A percentile compares a stretch with the other conserved stretches of the same genome.
Conservation (phyloP, 129 eudicot species). For the Saposhnikovia divaricata region DNA sequence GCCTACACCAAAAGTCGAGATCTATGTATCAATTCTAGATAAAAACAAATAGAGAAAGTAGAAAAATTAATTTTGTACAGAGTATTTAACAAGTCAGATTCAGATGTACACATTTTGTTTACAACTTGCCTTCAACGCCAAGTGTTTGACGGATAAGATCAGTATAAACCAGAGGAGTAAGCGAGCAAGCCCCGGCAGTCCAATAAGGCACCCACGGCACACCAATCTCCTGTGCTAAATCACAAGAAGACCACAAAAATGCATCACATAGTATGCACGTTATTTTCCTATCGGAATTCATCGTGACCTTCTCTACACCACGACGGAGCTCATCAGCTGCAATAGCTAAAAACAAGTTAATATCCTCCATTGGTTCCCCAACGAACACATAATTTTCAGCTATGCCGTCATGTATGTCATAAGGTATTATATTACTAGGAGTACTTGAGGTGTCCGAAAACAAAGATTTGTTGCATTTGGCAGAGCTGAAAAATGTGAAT, state of each 20-base stretch:
- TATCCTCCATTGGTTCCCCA: slow-evolving; percentile 35
- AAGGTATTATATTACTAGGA: slow-evolving; percentile 23
- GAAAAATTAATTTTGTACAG: no score
- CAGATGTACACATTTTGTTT: not conserved
- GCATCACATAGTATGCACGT: slow-evolving; percentile 52
- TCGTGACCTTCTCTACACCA: slow-evolving; percentile 36
- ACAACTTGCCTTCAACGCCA: not conserved
- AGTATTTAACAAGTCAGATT: no score
- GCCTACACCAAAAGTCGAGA: slow-evolving; percentile 2
- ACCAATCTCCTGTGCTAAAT: slow-evolving; percentile 41
- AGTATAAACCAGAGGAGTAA: slow-evolving; percentile 40
- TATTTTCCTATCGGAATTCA: slow-evolving; percentile 28
- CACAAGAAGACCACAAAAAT: slow-evolving; percentile 47
- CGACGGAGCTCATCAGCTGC: slow-evolving; percentile 38
- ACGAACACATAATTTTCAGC: slow-evolving; percentile 30
- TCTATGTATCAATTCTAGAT: not conserved
- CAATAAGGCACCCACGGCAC: slow-evolving; percentile 63
- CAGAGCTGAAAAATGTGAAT: slow-evolving; percentile 43
- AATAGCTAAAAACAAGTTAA: slow-evolving; percentile 35
- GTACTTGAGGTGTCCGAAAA: slow-evolving; percentile 9
- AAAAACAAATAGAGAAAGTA: no score
- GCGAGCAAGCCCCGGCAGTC: slow-evolving; percentile 44
- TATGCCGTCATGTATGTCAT: slow-evolving; percentile 41
- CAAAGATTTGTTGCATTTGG: slow-evolving; percentile 12
- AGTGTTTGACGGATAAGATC: slow-evolving; percentile 29